Base-by-base conservation (phyloP, 2,329 filamentous ascomycete genomes). In the Aspergillus eucalypticola region DNA sequence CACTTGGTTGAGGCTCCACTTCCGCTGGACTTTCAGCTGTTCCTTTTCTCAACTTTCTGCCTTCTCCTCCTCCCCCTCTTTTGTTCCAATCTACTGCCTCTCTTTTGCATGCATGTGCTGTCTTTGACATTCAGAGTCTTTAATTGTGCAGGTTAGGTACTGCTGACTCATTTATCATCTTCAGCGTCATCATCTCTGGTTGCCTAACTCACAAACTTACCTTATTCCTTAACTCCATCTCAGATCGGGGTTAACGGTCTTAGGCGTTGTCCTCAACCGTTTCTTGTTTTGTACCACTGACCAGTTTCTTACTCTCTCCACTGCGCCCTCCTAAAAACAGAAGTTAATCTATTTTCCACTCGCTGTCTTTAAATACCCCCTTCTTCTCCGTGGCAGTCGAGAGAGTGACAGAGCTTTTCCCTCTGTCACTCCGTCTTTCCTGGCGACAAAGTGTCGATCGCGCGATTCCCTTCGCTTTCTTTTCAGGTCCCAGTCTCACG, bases 401-500 rank as follows among this genome's bases (percentile, higher is more conserved):
- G 25, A 29, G 69, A 69, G 70, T 71, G 70, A 64, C 69, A 68
- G 69, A 59, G 51, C 13, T 3, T 42, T 38, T 59, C 58, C 64
- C 69, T 65, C 65, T 69, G 66, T 68, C 55, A 57, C 64, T 64
- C 62, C 56, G 21, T 21, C 58, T 35, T 44, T 53, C 55, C 61
- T 35, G 41, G 56, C 58, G 57, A 60, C 68, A 75, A 74, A 56
- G 65, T 75, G 72, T 70, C 66, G 66, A 59, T 68, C 51, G 53
- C 50, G 54, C 64, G 69, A 64, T 61, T 69, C 56, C 29, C 39
- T 64, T 64, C 59, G 53, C 64, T 62, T 35, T 59, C 55, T 63
- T 65, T 58, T 41, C 70, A 70, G 61, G 63, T 64, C 53, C 19
- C 53, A 29, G 29, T 29, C 53, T 61, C 66, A 61, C 68, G 66